Percentiles rank a stretch among this genome's conserved stretches.
These are phyloP conservation scores for Podosphaera leucotricha DNA, from an alignment of 2,329 filamentous ascomycete species.

Conservation along the genomic window DNA sequence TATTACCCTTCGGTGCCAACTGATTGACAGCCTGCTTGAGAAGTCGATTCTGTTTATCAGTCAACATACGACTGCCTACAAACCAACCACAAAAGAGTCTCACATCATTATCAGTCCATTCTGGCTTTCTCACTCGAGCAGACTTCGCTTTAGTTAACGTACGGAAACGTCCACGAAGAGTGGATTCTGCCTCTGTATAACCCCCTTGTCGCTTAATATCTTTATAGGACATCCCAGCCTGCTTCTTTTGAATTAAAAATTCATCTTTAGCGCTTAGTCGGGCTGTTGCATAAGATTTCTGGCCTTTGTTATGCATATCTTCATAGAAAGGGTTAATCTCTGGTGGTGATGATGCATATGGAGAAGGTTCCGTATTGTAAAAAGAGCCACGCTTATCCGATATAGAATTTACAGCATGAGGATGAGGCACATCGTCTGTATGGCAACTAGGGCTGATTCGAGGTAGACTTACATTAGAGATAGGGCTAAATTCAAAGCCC, in stretches of 20 bases:
- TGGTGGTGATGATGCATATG: background rate
- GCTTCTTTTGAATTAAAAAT: constrained; percentile 29
- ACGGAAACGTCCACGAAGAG: constrained; percentile 43
- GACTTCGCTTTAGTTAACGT: constrained; percentile 39
- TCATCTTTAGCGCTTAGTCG: constrained; percentile 20
- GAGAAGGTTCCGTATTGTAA: background rate
- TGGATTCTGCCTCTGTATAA: constrained; percentile 44
- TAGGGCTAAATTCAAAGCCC: background rate
- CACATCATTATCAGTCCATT: constrained; percentile 41
- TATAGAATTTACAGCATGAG: background rate
- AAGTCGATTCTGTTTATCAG: constrained; percentile 19
- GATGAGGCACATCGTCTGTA: background rate
- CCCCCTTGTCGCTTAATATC: constrained; percentile 32
- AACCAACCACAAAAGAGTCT: constrained; percentile 17
- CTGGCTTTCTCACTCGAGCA: constrained; percentile 38
- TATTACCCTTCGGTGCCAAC: constrained; percentile 10
- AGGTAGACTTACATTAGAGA: background rate
- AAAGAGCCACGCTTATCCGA: too few species aligned
- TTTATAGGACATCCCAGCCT: constrained; percentile 35
- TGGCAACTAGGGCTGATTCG: background rate
- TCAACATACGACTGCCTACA: background rate
- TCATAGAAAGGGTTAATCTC: constrained; percentile 1
- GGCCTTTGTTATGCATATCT: constrained; percentile 5
- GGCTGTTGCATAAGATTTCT: constrained; percentile 3
- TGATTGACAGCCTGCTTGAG: constrained; percentile 22